Evolutionary conservation across 2,329 filamentous ascomycete genomes (phyloP).

Genomic region (Trichophyton rubrum): DNA sequence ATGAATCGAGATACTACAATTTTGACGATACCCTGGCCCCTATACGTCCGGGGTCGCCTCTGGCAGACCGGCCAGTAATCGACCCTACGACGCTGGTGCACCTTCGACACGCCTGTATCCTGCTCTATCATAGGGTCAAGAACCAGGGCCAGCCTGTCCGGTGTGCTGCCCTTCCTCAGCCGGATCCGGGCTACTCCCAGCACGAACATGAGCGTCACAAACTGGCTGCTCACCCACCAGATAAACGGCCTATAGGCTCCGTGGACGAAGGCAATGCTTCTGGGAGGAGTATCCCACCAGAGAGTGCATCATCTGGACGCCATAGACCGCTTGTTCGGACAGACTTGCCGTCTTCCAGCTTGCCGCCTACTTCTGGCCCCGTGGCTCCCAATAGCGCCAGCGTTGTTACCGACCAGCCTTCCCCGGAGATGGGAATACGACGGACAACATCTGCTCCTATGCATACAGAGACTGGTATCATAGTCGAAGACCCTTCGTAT

Average conservation of each 20-base stretch:
- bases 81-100: slow-evolving; percentile 8
- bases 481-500: neutral
- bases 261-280: neutral
- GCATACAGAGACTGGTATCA: neutral
- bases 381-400: neutral
- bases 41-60: slow-evolving; percentile 3
- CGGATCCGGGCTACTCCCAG: neutral
- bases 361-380: neutral
- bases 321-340: neutral
- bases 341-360: neutral
- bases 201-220: neutral
- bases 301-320: too few species aligned
- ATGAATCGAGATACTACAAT: neutral
- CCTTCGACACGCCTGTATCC: slow-evolving; percentile 8
- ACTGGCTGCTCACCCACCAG: neutral
- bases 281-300: neutral
- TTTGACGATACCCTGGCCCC: neutral
- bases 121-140: neutral
- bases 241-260: neutral
- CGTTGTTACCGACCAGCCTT: neutral
- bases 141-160: neutral
- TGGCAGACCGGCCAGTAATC: slow-evolving; percentile 4
- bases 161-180: neutral
- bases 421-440: neutral
- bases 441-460: neutral